Conservation (phyloP, 495 filamentous ascomycete species). For the Hypoxylon crocopeplum region DNA sequence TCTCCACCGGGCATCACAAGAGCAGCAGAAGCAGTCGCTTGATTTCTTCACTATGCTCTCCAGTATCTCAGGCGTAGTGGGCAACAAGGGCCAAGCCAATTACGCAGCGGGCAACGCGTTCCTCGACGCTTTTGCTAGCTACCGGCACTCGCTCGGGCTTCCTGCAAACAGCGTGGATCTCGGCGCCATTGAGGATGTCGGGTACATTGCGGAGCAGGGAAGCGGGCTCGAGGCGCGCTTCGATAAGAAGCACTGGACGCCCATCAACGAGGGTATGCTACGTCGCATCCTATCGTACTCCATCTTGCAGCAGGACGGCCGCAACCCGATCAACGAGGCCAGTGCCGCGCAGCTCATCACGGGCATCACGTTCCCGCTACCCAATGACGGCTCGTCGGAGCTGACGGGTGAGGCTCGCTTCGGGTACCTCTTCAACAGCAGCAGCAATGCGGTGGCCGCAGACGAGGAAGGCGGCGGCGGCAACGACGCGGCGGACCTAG, state of each 20-base stretch:
- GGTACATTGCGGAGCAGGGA: constrained; percentile 53
- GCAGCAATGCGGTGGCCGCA: neutral
- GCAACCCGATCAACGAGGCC: neutral
- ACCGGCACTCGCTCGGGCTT: constrained; percentile 48
- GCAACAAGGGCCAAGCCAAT: constrained; percentile 63
- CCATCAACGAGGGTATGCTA: constrained; percentile 42
- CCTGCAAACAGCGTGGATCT: constrained; percentile 58
- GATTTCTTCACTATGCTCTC: constrained; percentile 72
- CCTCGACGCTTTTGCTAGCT: constrained; percentile 56
- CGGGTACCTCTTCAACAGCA: neutral
- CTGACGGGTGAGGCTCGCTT: constrained; percentile 33
- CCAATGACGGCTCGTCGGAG: no score
- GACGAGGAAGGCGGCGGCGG: neutral
- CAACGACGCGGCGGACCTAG: neutral
- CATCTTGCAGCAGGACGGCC: constrained; percentile 39
- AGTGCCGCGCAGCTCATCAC: constrained; percentile 48
- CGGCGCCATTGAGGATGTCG: constrained; percentile 57
- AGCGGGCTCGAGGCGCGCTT: constrained; percentile 25
- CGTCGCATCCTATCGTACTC: constrained; percentile 40
- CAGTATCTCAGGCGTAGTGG: constrained; percentile 62
- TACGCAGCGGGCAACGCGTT: constrained; percentile 68
- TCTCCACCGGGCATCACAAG: constrained; percentile 57
- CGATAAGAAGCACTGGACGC: constrained; percentile 28
- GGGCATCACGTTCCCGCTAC: constrained; percentile 44
- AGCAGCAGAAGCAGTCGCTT: constrained; percentile 46